Percentiles rank a stretch among this genome's conserved stretches.
Evolutionary conservation across 1,139 yeast genomes (phyloP).

Genomic region (Candida albicans): DNA sequence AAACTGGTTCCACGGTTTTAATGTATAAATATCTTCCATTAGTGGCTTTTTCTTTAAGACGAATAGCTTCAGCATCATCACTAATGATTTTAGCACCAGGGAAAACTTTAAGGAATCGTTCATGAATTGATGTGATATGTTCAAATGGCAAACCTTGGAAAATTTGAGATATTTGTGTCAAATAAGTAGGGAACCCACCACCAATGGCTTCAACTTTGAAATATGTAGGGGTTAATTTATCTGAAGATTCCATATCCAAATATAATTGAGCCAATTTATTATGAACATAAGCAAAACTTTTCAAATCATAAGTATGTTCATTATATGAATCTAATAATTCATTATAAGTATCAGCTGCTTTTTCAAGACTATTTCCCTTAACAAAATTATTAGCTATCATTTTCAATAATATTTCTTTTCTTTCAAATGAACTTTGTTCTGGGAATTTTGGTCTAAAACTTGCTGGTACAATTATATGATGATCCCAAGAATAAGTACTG

Average conservation of each 20-base stretch:
- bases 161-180: conserved; percentile 74
- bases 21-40: conserved; percentile 77
- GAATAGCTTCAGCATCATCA: conserved; percentile 62
- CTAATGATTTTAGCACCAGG: conserved; percentile 80
- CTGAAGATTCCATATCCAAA: conserved; percentile 66
- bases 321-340: conserved; percentile 78
- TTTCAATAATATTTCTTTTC: conserved; percentile 73
- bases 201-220: conserved; percentile 84
- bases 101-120: conserved; percentile 68
- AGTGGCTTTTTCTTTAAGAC: conserved; percentile 41
- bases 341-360: conserved; percentile 75
- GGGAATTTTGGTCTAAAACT: conserved; percentile 73
- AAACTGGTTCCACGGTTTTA: conserved; percentile 68
- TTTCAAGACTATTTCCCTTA: conserved; percentile 72
- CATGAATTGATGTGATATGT: conserved; percentile 81
- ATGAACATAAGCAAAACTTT: conserved; percentile 74
- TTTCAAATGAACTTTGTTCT: conserved; percentile 74
- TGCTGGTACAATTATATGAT: conserved; percentile 54
- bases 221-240: conserved; percentile 73
- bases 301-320: conserved; percentile 70
- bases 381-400: conserved; percentile 72
- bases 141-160: conserved; percentile 89
- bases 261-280: conserved; percentile 68
- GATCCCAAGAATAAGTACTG: conserved; percentile 75
- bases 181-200: conserved; percentile 76